Evolutionary conservation across 257 asterid species (phyloP).

Genomic region (Thymus mandschuricus): DNA sequence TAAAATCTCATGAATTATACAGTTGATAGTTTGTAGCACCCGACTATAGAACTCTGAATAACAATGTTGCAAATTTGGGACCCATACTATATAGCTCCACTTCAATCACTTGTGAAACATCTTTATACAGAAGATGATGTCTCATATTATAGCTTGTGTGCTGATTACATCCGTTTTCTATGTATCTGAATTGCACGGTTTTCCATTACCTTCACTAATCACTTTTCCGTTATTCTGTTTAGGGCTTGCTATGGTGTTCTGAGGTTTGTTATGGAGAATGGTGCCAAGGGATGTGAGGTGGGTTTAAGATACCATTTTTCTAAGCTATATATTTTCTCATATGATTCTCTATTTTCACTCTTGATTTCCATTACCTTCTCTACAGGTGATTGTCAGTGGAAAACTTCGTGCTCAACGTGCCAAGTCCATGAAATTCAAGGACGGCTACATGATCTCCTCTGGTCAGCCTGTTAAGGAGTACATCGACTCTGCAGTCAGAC

Average conservation of each 20-base stretch:
- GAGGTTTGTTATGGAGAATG: slow-evolving; percentile 49
- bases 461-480: slow-evolving; percentile 48
- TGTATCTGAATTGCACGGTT: background rate
- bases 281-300: slow-evolving; percentile 51
- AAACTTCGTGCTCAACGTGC: slow-evolving; percentile 48
- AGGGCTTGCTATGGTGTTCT: slow-evolving; percentile 50
- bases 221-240: background rate
- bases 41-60: background rate
- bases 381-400: slow-evolving; percentile 45
- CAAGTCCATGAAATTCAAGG: slow-evolving; percentile 46
- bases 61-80: background rate
- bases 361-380: background rate
- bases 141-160: background rate
- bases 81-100: background rate
- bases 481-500: slow-evolving; percentile 47
- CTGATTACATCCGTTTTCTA: background rate
- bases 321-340: background rate
- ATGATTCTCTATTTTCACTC: background rate
- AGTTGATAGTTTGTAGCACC: slow-evolving; percentile 2
- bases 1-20: background rate
- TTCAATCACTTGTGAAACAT: background rate
- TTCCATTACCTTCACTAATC: slow-evolving; percentile 1
- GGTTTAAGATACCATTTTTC: background rate
- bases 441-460: slow-evolving; percentile 49
- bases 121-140: background rate